Evolutionary conservation across 768 basidiomycete species (phyloP), one percentile per base, ranked within the genome.

Genomic region (Rhizopogon sp.): DNA sequence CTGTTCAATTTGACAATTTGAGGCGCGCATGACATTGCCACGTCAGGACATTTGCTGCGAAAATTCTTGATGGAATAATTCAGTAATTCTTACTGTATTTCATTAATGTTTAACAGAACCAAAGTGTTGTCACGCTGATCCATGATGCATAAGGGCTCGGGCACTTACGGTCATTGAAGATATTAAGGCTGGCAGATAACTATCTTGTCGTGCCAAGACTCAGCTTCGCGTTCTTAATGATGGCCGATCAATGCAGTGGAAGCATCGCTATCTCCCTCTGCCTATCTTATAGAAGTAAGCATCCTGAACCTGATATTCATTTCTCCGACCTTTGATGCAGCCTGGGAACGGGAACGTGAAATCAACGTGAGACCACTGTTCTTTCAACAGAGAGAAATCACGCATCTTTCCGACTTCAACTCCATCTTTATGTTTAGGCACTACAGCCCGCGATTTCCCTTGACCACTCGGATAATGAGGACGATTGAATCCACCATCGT

Each of bases 241-340:
- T 80, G 11, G 91, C 93, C 0, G 83, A 25, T 87, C 84, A 53
- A 96, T 69, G 0, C 91, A 33, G 72, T 79, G 8, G 77, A 73
- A 6, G 59, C 56, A 1, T 70, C 63, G 0, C 79, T 74, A 41
- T 83, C 78, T 0, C 93, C 93, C 62, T 93, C 90, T 3, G 81
- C 67, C 93, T 93, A 96, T 41, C 95, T 94, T 94, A 97, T 97
- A 57, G 79, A 76, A 14, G 86, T 83, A 58, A 98, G 67, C 82
- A 98, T 81, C 72, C 72, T 82, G 74, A 96, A 97, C 0, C 96
- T 95, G 47, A 94, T 64, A 61, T 98, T 98, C 2, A 81, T 73
- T 58, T 80, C 75, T 13, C 81, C 85, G 52, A 98, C 87, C 72
- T 86, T 92, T 2, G 89, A 88, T 13, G 91, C 92, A 46, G 85